Percentiles rank a stretch among this genome's conserved stretches.
phyloP scores from a whole-genome alignment of 179 eudicot species.

The Drosera spatulata region DNA sequence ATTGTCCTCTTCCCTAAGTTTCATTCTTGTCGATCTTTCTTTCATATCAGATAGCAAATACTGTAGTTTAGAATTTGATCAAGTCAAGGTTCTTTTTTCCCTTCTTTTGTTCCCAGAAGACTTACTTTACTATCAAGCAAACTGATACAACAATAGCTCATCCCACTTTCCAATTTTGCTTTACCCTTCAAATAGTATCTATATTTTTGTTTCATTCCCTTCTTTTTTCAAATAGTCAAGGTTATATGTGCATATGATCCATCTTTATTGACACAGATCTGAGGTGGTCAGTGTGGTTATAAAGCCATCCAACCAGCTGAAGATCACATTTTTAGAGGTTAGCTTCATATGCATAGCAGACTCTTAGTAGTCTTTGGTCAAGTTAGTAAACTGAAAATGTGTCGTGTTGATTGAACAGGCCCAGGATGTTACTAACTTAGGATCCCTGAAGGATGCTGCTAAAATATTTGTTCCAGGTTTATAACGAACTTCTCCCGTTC shows the following conservation, averaged over 20 bases:
- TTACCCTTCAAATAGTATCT: too few species aligned
- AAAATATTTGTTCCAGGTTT: slow-evolving; percentile 89
- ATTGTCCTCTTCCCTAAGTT: slow-evolving; percentile 1
- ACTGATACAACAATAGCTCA: neutral
- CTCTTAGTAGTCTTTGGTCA: too few species aligned
- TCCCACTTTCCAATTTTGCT: too few species aligned
- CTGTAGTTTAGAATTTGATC: neutral
- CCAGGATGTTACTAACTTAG: slow-evolving; percentile 72
- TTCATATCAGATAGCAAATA: neutral
- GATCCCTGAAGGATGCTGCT: slow-evolving; percentile 83
- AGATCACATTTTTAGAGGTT: slow-evolving; percentile 98
- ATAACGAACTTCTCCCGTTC: neutral
- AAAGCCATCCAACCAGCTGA: slow-evolving; percentile 78
- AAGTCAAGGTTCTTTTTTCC: neutral
- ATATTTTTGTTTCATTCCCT: too few species aligned
- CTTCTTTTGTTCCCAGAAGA: neutral
- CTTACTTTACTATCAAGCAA: neutral
- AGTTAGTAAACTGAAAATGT: too few species aligned
- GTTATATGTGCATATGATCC: neutral
- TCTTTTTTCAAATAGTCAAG: too few species aligned
- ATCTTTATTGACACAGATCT: slow-evolving; percentile 34
- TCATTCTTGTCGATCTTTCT: neutral
- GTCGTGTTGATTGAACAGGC: slow-evolving; percentile 46
- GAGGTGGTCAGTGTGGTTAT: slow-evolving; percentile 78
- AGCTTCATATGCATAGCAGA: neutral